phyloP scores from a whole-genome alignment of 306 rosid species.

The Oemleria cerasiformis region DNA sequence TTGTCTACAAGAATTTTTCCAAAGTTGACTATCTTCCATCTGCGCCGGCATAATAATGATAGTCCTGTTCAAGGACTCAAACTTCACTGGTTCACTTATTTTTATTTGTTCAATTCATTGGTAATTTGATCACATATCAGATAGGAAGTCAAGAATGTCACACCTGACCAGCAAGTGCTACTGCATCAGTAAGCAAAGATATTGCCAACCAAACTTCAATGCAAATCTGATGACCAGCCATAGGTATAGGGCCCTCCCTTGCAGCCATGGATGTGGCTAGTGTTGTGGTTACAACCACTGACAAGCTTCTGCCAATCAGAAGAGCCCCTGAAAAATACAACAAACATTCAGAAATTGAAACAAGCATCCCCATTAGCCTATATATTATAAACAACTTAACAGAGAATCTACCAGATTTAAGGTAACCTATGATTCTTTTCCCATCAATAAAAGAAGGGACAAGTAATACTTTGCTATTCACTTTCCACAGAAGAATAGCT shows the following conservation, averaged over 20 bases:
- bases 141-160: constrained; percentile 7
- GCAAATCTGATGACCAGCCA: constrained; percentile 96
- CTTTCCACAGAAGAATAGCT: constrained; percentile 73
- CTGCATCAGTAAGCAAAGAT: constrained; percentile 88
- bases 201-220: constrained; percentile 85
- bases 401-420: constrained; percentile 66
- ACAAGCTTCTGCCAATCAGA: constrained; percentile 78
- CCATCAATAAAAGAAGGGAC: constrained; percentile 60
- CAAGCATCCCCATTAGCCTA: neutral
- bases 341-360: constrained; percentile 8
- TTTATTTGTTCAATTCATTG: constrained; percentile 5
- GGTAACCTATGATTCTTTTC: constrained; percentile 62
- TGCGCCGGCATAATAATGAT: too few species aligned
- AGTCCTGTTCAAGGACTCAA: too few species aligned
- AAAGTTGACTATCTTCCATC: too few species aligned
- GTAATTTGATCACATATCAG: constrained; percentile 6
- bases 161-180: constrained; percentile 97
- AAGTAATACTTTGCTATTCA: constrained; percentile 59
- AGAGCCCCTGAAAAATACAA: constrained; percentile 66
- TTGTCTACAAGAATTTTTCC: too few species aligned
- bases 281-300: constrained; percentile 70
- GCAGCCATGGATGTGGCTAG: constrained; percentile 90
- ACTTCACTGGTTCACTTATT: too few species aligned
- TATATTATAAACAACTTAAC: neutral
- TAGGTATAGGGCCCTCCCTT: constrained; percentile 71